Evolutionary conservation across 495 filamentous ascomycete species (phyloP).

Genomic region (Aspergillus nanangensis): DNA sequence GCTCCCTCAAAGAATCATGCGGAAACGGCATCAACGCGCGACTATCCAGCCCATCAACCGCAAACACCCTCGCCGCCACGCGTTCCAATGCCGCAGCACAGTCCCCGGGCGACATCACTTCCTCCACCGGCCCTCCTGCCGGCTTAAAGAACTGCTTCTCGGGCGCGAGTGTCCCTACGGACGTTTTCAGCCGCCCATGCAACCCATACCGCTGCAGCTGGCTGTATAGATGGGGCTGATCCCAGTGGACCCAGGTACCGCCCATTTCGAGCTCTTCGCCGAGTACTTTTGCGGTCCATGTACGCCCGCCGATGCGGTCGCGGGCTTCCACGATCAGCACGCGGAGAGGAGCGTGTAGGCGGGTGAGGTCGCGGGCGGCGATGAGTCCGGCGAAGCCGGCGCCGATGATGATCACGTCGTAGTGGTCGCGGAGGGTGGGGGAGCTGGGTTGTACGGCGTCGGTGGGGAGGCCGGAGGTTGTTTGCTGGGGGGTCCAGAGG

Average conservation of each 20-base stretch:
- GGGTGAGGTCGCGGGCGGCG: constrained; percentile 20
- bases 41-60: constrained; percentile 10
- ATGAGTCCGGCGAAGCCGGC: constrained; percentile 25
- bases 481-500: constrained; percentile 6
- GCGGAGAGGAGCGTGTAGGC: constrained; percentile 5
- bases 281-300: constrained; percentile 18
- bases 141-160: constrained; percentile 4
- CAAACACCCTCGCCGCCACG: constrained; percentile 7
- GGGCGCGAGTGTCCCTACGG: constrained; percentile 6
- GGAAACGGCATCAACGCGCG: constrained; percentile 15
- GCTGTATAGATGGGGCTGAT: constrained; percentile 17
- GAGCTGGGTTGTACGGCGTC: background rate
- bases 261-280: constrained; percentile 27
- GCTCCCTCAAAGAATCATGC: constrained; percentile 12
- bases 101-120: background rate
- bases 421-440: background rate
- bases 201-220: constrained; percentile 21
- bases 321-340: constrained; percentile 30
- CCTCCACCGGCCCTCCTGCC: background rate
- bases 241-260: constrained; percentile 27
- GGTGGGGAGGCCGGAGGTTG: constrained; percentile 3
- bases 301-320: constrained; percentile 30
- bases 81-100: background rate
- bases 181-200: constrained; percentile 10
- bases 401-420: constrained; percentile 25